phyloP scores from a whole-genome alignment of 495 filamentous ascomycete genomes.

The Neurospora sp. region DNA sequence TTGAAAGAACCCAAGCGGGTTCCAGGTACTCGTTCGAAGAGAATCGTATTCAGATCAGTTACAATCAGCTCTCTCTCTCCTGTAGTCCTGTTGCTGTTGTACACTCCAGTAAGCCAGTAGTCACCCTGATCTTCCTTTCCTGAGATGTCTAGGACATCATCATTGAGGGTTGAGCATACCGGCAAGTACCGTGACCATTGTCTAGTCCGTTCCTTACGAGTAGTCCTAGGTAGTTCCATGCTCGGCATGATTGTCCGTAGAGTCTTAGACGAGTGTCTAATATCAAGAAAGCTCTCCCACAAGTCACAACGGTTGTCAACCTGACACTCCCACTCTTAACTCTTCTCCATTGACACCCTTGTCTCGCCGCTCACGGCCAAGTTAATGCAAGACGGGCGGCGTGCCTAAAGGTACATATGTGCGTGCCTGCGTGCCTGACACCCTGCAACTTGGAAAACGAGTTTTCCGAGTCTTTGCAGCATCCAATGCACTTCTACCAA shows the following conservation, averaged over 20 bases:
- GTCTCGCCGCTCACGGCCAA: background rate
- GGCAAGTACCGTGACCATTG: background rate
- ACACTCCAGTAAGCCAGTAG: background rate
- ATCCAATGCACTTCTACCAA: background rate
- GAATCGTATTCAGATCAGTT: background rate
- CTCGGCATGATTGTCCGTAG: background rate
- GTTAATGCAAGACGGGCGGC: background rate
- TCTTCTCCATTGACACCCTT: background rate
- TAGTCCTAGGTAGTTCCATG: background rate
- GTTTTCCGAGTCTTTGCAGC: background rate
- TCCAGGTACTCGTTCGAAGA: background rate
- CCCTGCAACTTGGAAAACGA: background rate
- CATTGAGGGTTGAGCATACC: background rate
- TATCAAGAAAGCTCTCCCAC: background rate
- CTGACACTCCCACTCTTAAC: background rate
- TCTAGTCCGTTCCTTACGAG: background rate
- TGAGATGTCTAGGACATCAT: background rate
- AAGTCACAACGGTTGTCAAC: background rate
- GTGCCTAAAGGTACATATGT: background rate
- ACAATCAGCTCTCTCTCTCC: background rate
- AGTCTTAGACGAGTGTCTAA: background rate
- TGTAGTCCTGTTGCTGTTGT: background rate
- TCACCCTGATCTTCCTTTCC: background rate
- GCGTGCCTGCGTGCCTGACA: background rate
- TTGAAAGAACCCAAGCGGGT: background rate